Conservation (phyloP, 2,329 filamentous ascomycete genomes). For the Clarireedia sp. region DNA sequence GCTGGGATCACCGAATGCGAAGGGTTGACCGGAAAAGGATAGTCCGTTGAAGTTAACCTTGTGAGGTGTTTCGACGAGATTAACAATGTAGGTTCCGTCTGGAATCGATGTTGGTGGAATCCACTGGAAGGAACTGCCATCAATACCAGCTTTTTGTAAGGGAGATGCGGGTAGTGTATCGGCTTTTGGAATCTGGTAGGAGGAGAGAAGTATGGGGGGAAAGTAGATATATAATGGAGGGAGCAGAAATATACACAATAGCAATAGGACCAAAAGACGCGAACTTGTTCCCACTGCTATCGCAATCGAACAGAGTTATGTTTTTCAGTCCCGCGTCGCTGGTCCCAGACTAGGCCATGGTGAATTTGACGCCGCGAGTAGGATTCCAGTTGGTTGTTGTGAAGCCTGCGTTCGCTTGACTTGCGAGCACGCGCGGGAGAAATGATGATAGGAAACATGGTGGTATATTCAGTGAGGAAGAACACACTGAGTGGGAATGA, state of each 20-base stretch:
- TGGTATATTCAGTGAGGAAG: not conserved
- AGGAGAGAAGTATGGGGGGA: not conserved
- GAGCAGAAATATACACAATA: not conserved
- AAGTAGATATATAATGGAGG: not conserved
- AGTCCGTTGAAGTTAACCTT: not conserved
- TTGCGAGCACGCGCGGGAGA: not conserved
- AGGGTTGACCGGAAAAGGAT: not conserved
- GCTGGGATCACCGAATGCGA: not conserved
- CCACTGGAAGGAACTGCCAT: not conserved
- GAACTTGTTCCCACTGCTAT: not conserved
- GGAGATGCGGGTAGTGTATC: too few relatives aligned
- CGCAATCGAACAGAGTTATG: not conserved
- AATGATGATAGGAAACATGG: not conserved
- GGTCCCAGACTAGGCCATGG: not conserved
- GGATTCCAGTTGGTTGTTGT: not conserved
- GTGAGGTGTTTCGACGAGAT: not conserved
- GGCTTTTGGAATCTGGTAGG: too few relatives aligned
- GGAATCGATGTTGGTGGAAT: not conserved
- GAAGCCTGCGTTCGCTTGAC: not conserved
- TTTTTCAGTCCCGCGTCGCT: not conserved
- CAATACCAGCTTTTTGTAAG: not conserved
- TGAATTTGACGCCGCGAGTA: not conserved
- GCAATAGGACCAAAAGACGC: not conserved
- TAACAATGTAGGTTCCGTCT: not conserved
- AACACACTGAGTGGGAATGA: not conserved